Evolutionary conservation across 768 basidiomycete genomes (phyloP).

Genomic region (Lanmaoa pseudosensibilis): DNA sequence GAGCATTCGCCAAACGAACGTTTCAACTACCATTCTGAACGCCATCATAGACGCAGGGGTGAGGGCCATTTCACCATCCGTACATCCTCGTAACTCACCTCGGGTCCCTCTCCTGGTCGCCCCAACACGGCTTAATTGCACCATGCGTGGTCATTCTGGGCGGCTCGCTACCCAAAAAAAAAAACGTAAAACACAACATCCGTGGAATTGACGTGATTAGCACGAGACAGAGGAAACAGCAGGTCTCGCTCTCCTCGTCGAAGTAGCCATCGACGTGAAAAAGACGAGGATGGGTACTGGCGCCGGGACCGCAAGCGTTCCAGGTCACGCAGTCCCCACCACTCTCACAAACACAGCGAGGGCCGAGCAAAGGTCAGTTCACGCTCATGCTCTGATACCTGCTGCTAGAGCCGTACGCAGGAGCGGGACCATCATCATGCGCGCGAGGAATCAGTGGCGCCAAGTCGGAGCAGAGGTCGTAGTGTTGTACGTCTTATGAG

Average conservation of each 20-base stretch:
- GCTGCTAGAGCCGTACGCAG: background rate
- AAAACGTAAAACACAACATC: conserved; percentile 2
- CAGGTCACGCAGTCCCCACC: conserved; percentile 23
- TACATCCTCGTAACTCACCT: conserved; percentile 23
- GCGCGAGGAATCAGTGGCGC: background rate
- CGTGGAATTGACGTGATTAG: conserved; percentile 8
- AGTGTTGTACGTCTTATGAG: conserved; percentile 31
- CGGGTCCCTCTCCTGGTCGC: conserved; percentile 26
- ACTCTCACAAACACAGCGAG: conserved; percentile 2
- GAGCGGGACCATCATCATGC: conserved; percentile 8
- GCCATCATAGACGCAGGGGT: conserved; percentile 22
- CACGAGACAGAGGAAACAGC: conserved; percentile 19
- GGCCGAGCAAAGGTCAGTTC: conserved; percentile 9
- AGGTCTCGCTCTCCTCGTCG: conserved; percentile 29
- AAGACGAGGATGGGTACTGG: conserved; percentile 5
- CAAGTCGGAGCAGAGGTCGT: conserved; percentile 19
- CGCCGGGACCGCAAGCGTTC: conserved; percentile 20
- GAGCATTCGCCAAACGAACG: conserved; percentile 8
- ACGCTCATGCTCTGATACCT: background rate
- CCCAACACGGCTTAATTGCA: conserved; percentile 6
- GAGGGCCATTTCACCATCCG: conserved; percentile 11
- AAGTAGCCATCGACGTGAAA: conserved; percentile 7
- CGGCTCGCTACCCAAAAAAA: conserved; percentile 2
- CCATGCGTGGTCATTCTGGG: conserved; percentile 19
- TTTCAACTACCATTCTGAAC: conserved; percentile 9